Base-by-base conservation (phyloP, 1,284 basidiomycete genomes). In the Moesziomyces sp. region DNA sequence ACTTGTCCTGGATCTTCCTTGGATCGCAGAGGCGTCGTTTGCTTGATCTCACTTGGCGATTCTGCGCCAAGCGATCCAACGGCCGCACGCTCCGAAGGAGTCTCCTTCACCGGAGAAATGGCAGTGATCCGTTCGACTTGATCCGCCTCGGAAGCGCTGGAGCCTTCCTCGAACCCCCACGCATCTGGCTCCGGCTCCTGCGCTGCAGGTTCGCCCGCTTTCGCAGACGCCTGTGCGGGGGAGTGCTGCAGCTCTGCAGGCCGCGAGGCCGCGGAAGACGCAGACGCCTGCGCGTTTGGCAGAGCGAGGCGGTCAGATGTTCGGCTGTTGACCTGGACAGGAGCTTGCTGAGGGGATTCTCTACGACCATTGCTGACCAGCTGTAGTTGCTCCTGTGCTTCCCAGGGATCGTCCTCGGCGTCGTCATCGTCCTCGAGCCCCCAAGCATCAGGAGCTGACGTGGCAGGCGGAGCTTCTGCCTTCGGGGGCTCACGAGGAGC, bases 121-220 rank as follows among this genome's bases (percentile, higher is more conserved):
- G 16, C 60, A 30, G 34, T 45, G 48, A 16, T 45, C 18, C 40
- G 60, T 18, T 69, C 66, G 28, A 44, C 52, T 44, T 49, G 48
- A 30, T 63, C 66, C 3, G 52, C 49, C 28, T 69, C 66, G 5
- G 66, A 63, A 35, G 66, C 48, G 24, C 57, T 63, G 10, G 66
- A 69, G 23, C 50, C 47, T 6, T 70, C 67, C 19, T 70, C 67
- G 18, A 73, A 73, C 7, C n/a, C 70, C 70, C 70, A 73, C 3
- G 59, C 70, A 24, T 73, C 70, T 24, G 50, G 54, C 8, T 62
- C 64, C 18, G 50, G 54, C 38, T 59, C 70, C 16, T 54, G 18
- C 5, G 4, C 44, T 52, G 24, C 7, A 18, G 13, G 2, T 2
- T 14, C 18, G 13, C 1, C 38, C 38, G 38, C 16, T 18, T 40